Evolutionary conservation across 768 basidiomycete genomes (phyloP).

Genomic region (Russula ochroleuca): DNA sequence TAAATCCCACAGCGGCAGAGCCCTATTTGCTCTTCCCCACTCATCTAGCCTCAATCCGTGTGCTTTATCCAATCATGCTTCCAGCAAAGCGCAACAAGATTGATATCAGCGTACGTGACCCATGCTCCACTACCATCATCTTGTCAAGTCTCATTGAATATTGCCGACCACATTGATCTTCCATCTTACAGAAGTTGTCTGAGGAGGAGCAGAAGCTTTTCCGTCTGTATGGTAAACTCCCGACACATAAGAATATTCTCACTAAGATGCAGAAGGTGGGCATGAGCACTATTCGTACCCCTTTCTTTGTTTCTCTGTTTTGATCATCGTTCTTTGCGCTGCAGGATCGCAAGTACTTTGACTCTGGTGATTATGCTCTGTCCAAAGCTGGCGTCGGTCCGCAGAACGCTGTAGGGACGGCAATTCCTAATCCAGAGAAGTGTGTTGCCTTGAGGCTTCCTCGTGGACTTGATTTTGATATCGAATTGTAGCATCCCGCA

Average conservation of each 20-base stretch:
- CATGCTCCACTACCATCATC: slow-evolving; percentile 20
- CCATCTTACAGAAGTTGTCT: slow-evolving; percentile 57
- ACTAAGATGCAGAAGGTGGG: slow-evolving; percentile 93
- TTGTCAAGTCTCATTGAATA: neutral
- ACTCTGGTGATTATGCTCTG: slow-evolving; percentile 97
- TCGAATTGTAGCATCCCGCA: slow-evolving; percentile 72
- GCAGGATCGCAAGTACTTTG: slow-evolving; percentile 98
- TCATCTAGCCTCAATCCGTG: slow-evolving; percentile 18
- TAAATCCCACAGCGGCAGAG: slow-evolving; percentile 21
- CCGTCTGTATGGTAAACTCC: slow-evolving; percentile 90
- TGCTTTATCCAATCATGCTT: slow-evolving; percentile 47
- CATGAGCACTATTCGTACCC: slow-evolving; percentile 7
- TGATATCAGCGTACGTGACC: slow-evolving; percentile 76
- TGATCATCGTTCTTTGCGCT: slow-evolving; percentile 17
- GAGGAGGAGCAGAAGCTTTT: slow-evolving; percentile 94
- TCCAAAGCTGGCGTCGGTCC: slow-evolving; percentile 93
- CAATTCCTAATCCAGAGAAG: slow-evolving; percentile 98
- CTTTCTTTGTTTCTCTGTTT: slow-evolving; percentile 21
- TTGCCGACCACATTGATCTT: neutral
- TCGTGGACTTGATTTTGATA: slow-evolving; percentile 19
- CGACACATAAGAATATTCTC: slow-evolving; percentile 88
- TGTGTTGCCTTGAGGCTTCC: slow-evolving; percentile 40
- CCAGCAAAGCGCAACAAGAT: slow-evolving; percentile 85
- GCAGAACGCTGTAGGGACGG: slow-evolving; percentile 86
- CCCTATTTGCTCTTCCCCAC: slow-evolving; percentile 29